A percentile compares a stretch with the other conserved stretches of the same genome.
phyloP scores from a whole-genome alignment of 148 eudicot genomes.

The Linanthus parryae region DNA sequence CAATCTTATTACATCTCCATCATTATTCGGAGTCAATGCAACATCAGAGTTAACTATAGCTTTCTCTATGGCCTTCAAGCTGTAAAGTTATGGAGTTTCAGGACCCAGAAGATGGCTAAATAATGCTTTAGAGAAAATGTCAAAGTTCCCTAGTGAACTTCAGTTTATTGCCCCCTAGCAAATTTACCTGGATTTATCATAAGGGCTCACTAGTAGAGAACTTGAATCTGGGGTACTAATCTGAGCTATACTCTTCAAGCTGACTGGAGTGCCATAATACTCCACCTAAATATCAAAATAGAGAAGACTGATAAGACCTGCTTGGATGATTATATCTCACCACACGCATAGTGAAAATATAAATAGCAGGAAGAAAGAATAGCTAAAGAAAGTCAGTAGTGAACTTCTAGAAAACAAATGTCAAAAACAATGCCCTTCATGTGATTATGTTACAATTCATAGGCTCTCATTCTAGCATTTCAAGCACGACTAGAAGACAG shows the following conservation, averaged over 20 bases:
- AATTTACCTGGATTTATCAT: conserved; percentile 88
- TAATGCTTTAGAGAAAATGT: conserved; percentile 1
- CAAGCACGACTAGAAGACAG: too few relatives aligned
- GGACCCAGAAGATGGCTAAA: too few relatives aligned
- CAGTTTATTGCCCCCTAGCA: background rate
- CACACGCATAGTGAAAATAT: background rate
- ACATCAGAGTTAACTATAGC: conserved; percentile 80
- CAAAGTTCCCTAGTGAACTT: background rate
- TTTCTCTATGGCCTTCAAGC: conserved; percentile 93
- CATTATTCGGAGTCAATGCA: conserved; percentile 86
- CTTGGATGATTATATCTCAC: too few relatives aligned
- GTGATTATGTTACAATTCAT: too few relatives aligned
- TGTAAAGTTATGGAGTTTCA: conserved; percentile 23
- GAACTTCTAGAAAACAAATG: too few relatives aligned
- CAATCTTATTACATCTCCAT: conserved; percentile 88
- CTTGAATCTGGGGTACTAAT: conserved; percentile 85
- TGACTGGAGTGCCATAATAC: conserved; percentile 90
- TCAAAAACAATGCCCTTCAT: too few relatives aligned
- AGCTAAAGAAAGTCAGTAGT: background rate
- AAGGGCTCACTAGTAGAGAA: conserved; percentile 79
- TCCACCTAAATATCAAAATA: conserved; percentile 61
- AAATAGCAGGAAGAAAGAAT: background rate
- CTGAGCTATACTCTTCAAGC: conserved; percentile 91
- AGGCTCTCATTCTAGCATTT: too few relatives aligned
- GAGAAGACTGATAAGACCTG: too few relatives aligned